A percentile compares a stretch with the other conserved stretches of the same genome.
Conservation (phyloP, 108 stramenopile genomes). For the Cyclotella sp. region DNA sequence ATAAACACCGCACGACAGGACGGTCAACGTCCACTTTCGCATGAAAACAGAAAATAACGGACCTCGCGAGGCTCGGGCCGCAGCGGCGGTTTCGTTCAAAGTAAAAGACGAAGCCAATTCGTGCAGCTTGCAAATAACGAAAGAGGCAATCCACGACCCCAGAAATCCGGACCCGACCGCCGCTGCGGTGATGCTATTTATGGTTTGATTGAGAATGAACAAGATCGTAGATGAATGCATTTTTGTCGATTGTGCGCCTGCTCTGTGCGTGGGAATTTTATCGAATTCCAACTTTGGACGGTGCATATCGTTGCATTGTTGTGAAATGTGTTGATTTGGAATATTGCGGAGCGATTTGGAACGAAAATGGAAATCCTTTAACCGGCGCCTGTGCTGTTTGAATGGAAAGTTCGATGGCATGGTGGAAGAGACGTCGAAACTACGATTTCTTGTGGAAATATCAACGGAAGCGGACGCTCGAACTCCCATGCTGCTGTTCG, state of each 20-base stretch:
- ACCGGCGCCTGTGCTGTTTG: too few relatives aligned
- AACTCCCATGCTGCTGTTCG: too few relatives aligned
- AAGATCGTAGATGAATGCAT: not conserved
- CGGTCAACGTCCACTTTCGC: slow-evolving; percentile 6
- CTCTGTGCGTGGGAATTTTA: not conserved
- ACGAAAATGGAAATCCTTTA: too few relatives aligned
- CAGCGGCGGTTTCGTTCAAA: not conserved
- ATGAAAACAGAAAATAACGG: not conserved
- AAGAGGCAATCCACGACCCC: slow-evolving; percentile 30
- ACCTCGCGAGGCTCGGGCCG: not conserved
- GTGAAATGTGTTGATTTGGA: too few relatives aligned
- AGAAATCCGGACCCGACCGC: slow-evolving; percentile 26
- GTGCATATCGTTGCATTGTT: too few relatives aligned
- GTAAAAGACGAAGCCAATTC: not conserved
- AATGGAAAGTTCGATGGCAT: too few relatives aligned
- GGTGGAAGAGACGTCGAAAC: too few relatives aligned
- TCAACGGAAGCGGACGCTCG: too few relatives aligned
- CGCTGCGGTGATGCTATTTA: slow-evolving; percentile 18
- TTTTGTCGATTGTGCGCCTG: not conserved
- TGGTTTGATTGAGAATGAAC: slow-evolving; percentile 18
- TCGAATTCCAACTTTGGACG: not conserved
- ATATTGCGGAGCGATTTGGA: too few relatives aligned
- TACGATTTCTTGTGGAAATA: too few relatives aligned
- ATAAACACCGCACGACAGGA: not conserved
- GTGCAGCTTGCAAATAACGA: slow-evolving; percentile 7